These are phyloP conservation scores for Chlamydomonas reinhardtii DNA, from an alignment of 163 green algal species.

Conservation along the genomic window DNA sequence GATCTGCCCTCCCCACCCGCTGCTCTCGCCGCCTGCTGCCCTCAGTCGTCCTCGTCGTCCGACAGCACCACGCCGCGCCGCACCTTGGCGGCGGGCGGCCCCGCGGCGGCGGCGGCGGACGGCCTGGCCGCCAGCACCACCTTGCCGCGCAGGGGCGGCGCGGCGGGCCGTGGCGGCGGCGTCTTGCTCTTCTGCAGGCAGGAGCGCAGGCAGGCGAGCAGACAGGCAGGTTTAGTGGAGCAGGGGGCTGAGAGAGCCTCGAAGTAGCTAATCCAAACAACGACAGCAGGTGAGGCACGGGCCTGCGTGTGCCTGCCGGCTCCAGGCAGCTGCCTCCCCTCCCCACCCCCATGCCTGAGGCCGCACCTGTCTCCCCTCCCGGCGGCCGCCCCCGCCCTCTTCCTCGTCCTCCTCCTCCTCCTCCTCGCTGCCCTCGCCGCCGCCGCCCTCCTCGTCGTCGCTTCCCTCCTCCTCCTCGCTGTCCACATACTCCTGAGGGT, in stretches of 20 bases:
- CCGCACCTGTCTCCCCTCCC: neutral
- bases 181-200: constrained; percentile 19
- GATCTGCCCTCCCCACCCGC: too few relatives aligned
- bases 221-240: too few relatives aligned
- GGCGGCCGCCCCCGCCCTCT: neutral
- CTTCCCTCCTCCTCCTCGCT: constrained; percentile 23
- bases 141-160: constrained; percentile 8
- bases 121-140: neutral
- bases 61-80: constrained; percentile 54
- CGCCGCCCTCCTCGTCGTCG: constrained; percentile 16
- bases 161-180: neutral
- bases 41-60: constrained; percentile 59
- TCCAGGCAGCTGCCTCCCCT: too few relatives aligned
- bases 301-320: too few relatives aligned
- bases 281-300: too few relatives aligned
- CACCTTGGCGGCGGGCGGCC: constrained; percentile 39
- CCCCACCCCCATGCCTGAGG: too few relatives aligned
- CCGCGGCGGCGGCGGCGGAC: neutral
- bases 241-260: too few relatives aligned
- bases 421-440: neutral
- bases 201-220: too few relatives aligned
- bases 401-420: neutral
- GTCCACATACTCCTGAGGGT: constrained; percentile 39
- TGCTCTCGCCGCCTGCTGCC: too few relatives aligned
- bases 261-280: too few relatives aligned